Evolutionary conservation across 1,284 basidiomycete species (phyloP), one percentile per base, ranked within the genome.

Genomic region (Stygiomarasmius scandens): DNA sequence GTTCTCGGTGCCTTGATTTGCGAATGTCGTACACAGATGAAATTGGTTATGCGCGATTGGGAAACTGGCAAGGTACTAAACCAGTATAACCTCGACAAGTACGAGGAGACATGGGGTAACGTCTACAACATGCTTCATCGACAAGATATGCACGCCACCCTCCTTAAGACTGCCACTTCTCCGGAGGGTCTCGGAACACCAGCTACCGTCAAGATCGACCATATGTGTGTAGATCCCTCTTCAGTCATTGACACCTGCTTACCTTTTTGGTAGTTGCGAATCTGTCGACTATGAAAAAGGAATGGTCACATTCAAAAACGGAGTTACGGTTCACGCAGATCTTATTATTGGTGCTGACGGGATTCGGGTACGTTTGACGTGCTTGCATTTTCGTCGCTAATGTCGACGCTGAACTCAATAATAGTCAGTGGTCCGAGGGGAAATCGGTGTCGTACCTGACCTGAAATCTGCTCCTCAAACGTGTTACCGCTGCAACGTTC

Each of bases 331-430:
- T 34, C 60, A 64, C 4, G 71, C 69, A 43, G 74, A 77, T 63
- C 56, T 78, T 14, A 71, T 77, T 48, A 62, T 78, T 22, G 77
- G 75, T 34, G 74, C 74, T 16, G 77, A 77, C 55, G 77, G 77
- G 46, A 73, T 78, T 48, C 73, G 66, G 49, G 68, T 70, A 56
- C 11, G 66, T 58, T 29, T 16, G 11, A 1, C 14, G 41, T 2
- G 27, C 52, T 49, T 47, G 20, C 29, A 19, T 34, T 29, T 20
- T 23, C 16, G 11, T 49, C 5, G 11, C 52, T 19, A 23, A n/a
- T 52, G 16, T n/a, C 32, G 22, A 22, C 12, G 48, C 11, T 16
- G 49, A 48, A 11, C 3, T 10, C 49, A 6, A 36, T 41, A 34
- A 19, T 36, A 72, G 69, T 72, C 71, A 44, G 65, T 58, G 32